Percentiles rank a stretch among this genome's conserved stretches.
Evolutionary conservation across 495 filamentous ascomycete species (phyloP).

Genomic region (Penicillium maclennaniae): DNA sequence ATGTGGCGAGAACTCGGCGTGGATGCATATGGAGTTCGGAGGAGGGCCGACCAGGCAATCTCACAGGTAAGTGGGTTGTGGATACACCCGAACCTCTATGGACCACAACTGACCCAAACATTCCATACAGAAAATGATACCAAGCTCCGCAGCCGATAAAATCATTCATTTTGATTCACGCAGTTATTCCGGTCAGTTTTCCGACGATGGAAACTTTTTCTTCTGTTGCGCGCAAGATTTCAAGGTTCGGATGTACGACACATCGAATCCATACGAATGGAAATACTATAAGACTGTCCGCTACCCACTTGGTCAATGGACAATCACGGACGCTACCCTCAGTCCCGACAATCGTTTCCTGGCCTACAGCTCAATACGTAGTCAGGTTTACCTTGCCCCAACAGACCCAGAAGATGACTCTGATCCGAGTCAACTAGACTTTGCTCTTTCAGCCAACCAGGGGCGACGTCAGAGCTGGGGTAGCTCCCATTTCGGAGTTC

Average conservation of each 20-base stretch:
- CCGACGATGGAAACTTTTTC: conserved; percentile 95
- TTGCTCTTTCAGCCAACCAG: conserved; percentile 50
- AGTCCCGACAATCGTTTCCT: conserved; percentile 90
- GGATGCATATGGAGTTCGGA: conserved; percentile 47
- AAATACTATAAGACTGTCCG: conserved; percentile 89
- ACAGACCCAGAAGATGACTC: conserved; percentile 79
- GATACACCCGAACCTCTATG: neutral
- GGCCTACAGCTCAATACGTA: conserved; percentile 82
- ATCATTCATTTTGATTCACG: conserved; percentile 81
- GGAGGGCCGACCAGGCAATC: conserved; percentile 58
- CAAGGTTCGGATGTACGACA: conserved; percentile 94
- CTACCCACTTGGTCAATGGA: conserved; percentile 88
- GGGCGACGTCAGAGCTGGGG: conserved; percentile 36
- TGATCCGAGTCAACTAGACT: conserved; percentile 72
- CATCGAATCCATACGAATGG: conserved; percentile 93
- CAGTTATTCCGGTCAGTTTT: conserved; percentile 95
- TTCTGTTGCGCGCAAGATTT: conserved; percentile 94
- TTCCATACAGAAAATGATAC: conserved; percentile 45
- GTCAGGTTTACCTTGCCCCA: conserved; percentile 75
- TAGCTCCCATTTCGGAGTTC: conserved; percentile 50
- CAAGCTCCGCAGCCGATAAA: conserved; percentile 73
- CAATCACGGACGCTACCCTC: conserved; percentile 87
- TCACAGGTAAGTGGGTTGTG: conserved; percentile 50
- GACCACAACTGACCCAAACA: conserved; percentile 31
- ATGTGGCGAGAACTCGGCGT: conserved; percentile 78